A percentile compares a stretch with the other conserved stretches of the same genome.
Evolutionary conservation across 495 filamentous ascomycete species (phyloP).

Genomic region (Podospora bellae-mahoneyi): DNA sequence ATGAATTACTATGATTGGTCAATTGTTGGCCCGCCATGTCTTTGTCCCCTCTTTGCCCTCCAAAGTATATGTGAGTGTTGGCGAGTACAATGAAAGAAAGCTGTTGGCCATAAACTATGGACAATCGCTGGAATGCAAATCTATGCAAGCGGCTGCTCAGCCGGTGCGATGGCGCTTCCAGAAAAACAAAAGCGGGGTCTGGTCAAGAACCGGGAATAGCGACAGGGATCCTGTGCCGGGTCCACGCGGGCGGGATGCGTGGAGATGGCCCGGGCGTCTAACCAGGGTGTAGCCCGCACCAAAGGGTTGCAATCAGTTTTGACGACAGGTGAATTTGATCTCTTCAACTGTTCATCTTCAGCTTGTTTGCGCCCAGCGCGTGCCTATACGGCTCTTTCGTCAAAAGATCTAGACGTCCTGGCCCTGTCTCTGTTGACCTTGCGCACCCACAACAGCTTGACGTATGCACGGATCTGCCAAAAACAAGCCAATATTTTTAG

Average conservation of each 20-base stretch:
- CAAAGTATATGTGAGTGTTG: no score
- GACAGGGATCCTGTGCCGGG: conserved; percentile 8
- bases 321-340: not conserved
- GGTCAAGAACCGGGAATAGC: not conserved
- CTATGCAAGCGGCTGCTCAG: not conserved
- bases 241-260: conserved; percentile 8
- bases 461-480: not conserved
- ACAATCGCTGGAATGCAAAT: not conserved
- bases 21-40: not conserved
- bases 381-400: not conserved
- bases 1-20: not conserved
- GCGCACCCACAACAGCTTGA: not conserved
- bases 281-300: not conserved
- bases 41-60: not conserved
- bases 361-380: not conserved
- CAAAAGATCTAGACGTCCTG: not conserved
- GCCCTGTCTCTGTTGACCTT: not conserved
- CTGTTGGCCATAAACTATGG: no score
- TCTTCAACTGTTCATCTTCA: not conserved
- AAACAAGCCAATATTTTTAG: not conserved
- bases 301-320: not conserved
- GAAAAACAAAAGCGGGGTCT: not conserved
- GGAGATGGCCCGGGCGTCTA: not conserved
- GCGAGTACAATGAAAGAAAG: no score
- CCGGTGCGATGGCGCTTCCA: not conserved